Evolutionary conservation across 306 rosid species (phyloP).

Genomic region (Nissolia schottii): DNA sequence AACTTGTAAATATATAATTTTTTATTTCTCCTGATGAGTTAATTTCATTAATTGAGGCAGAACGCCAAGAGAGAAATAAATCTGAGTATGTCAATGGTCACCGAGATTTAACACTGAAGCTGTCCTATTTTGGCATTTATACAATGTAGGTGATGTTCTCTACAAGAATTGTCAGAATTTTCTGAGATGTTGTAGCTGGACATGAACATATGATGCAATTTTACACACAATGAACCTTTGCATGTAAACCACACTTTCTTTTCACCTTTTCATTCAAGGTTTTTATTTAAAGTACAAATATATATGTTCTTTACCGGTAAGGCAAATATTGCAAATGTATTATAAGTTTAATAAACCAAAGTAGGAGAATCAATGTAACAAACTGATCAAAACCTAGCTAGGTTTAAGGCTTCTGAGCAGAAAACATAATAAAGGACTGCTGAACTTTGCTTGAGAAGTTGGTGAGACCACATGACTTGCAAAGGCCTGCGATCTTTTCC

Average conservation of each 20-base stretch:
- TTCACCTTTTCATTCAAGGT: slow-evolving; percentile 14
- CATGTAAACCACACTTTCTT: slow-evolving; percentile 15
- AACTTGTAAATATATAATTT: neutral
- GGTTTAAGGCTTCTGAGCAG: slow-evolving; percentile 63
- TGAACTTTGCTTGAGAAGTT: slow-evolving; percentile 61
- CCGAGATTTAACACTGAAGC: too few relatives aligned
- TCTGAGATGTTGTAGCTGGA: neutral
- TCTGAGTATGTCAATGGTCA: too few relatives aligned
- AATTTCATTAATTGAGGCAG: too few relatives aligned
- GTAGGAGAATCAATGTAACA: slow-evolving; percentile 15
- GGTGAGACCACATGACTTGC: slow-evolving; percentile 62
- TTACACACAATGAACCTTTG: neutral
- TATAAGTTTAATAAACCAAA: neutral
- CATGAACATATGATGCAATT: slow-evolving; percentile 14
- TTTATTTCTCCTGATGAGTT: too few relatives aligned
- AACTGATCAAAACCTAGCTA: slow-evolving; percentile 27
- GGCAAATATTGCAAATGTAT: slow-evolving; percentile 9
- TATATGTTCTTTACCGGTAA: neutral
- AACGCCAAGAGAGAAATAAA: too few relatives aligned
- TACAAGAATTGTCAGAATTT: neutral
- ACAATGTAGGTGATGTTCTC: neutral
- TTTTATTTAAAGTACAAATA: slow-evolving; percentile 5
- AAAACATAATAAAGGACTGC: slow-evolving; percentile 67
- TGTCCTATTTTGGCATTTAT: slow-evolving; percentile 1
- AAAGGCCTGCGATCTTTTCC: slow-evolving; percentile 61